phyloP scores from a whole-genome alignment of 345 rosid genomes.

The Aethionema arabicum region DNA sequence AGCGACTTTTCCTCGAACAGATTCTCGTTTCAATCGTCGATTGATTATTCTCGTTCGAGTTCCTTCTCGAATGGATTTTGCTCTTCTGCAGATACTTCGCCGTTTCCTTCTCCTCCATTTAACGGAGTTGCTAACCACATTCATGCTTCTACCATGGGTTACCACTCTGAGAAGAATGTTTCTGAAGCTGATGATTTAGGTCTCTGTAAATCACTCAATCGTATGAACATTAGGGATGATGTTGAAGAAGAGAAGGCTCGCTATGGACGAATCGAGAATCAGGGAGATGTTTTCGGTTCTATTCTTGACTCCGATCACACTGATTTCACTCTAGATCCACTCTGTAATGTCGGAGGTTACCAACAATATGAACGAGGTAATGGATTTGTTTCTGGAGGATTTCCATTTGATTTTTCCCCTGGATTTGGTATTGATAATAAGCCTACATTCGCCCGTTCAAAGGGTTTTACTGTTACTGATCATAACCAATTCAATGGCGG shows the following conservation, averaged over 20 bases:
- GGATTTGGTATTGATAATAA: neutral
- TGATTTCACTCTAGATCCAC: conserved; percentile 9
- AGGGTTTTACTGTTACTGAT: neutral
- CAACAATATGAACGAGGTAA: conserved; percentile 10
- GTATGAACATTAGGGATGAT: conserved; percentile 19
- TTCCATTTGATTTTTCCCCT: conserved; percentile 17
- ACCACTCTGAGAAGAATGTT: conserved; percentile 4
- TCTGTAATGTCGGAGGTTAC: neutral
- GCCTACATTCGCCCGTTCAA: neutral
- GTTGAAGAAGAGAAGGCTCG: conserved; percentile 13
- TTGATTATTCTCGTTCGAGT: conserved; percentile 43
- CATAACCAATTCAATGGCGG: neutral
- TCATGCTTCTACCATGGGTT: neutral
- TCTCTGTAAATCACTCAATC: conserved; percentile 30
- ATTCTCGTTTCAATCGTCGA: conserved; percentile 37
- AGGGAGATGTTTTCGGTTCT: conserved; percentile 11
- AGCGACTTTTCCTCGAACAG: conserved; percentile 36
- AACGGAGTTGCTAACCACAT: neutral
- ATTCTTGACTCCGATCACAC: conserved; percentile 11
- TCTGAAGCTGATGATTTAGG: conserved; percentile 21
- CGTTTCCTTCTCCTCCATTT: conserved; percentile 41
- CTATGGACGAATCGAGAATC: conserved; percentile 11
- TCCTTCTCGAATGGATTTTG: conserved; percentile 42
- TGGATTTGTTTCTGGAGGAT: conserved; percentile 20
- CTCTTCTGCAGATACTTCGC: conserved; percentile 43